Base-by-base conservation (phyloP, 805 yeast genomes). In the Candida maesae region DNA sequence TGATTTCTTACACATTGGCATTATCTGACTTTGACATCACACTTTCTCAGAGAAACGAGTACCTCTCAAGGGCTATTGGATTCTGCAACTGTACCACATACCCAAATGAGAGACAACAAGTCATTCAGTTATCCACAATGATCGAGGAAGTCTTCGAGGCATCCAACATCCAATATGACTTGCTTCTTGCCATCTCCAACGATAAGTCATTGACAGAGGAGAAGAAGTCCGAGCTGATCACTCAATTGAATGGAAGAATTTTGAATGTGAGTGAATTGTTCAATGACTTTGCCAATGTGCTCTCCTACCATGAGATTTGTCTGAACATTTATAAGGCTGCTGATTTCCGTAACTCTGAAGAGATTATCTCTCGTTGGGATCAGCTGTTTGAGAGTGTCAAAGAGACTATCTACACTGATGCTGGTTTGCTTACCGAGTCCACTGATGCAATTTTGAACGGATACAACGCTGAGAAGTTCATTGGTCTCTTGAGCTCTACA, bases 11-110 rank as follows among this genome's bases (percentile, higher is more conserved):
- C 53, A 73, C 78, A 6, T 66, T 93, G 42, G 83, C 96, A 0
- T 66, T 79, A 16, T 83, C 95, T 14, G 81, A 79, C 38, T 87
- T 88, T 60, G 73, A 74, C 10, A 68, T 91, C 36, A 66, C 74
- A 27, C 71, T 91, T 43, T 72, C 75, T 28, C 81, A 83, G 53
- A 76, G 99, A 59, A 82, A 91, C 33, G 96, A 90, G 62, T 88
- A 76, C 58, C 68, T 93, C 40, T 86, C 97, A 2, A 75, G 97
- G 51, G 97, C 97, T 1, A 84, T 84, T 61, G 96, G 96, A 3
- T 89, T 87, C 67, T 84, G 95, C 61, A 86, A 87, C 57, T 84
- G 95, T 61, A 79, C 76, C 33, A 79, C 89, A 47, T 84, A 91
- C 19, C 86, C 91, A 23, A 76, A 73, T 44, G 72, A 81, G 55